Base-by-base conservation (phyloP, 768 basidiomycete species). In the Brasilioporus rufonigricans region DNA sequence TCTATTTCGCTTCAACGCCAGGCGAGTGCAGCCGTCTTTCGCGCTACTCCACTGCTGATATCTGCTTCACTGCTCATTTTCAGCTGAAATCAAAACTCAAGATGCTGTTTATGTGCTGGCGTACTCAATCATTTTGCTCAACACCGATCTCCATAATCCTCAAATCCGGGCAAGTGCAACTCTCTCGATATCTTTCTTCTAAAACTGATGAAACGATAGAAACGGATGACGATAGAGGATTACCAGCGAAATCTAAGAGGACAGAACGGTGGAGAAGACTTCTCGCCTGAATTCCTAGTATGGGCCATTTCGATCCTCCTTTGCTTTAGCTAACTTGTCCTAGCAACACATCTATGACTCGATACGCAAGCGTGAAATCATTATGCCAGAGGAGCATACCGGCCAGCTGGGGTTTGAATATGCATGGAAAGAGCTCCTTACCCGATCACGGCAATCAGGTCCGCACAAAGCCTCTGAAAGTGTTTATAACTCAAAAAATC, bases 391-490 rank as follows among this genome's bases (percentile, higher is more conserved):
- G 71, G 97, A 99, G 63, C 97, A 99, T 65, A 90, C 87, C 10
- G 97, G 96, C 2, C 92, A 93, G 66, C 80, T 96, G 43, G 97
- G 97, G 10, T 99, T 99, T 68, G 97, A 98, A 62, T 97, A 96
- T 68, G 96, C 97, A 18, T 99, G 97, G 97, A 98, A 97, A 68
- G 94, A 98, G 62, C 77, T 99, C 11, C 79, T 98, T 35, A 73
- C 86, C 31, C 83, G 97, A 31, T 85, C 94, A 43, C 80, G 85
- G 52, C 85, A 85, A 67, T 84, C 92, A 56, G 92, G 93, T 89
- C 55, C 40, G 80, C 65, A 36, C 10, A 13, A 55, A 31, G 44
- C 50, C 48, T 26, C 19, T 61, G 40, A 26, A 35, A 39, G 38
- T 43, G 38, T 55, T 41, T 32, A 26, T 21, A 26, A 26, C 38